Evolutionary conservation across 257 asterid species (phyloP), one percentile per base, ranked within the genome.

Genomic region (Primulina eburnea): DNA sequence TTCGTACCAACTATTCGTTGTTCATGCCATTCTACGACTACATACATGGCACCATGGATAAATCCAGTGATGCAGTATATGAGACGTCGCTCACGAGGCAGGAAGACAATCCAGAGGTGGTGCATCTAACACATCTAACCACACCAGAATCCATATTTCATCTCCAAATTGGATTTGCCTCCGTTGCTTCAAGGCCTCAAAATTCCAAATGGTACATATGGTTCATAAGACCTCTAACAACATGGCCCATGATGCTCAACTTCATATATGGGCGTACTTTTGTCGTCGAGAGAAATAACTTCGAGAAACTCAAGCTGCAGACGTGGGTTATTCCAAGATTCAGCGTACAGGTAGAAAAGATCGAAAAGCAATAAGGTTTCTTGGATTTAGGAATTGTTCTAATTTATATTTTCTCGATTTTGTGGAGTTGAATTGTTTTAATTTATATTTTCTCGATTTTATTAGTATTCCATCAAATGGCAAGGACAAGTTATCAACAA

Each of bases 21-120:
- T 87, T 87, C 84, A 85, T 87, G 90, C 90, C 93, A 1, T 59
- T 87, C 24, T 87, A 87, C 43, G 93, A 87, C 78, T 81, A 72
- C 73, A 74, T 85, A 20, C 84, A 84, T 52, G 86, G 87, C 8
- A 87, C 88, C 4, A 69, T 53, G 78, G 93, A 87, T 81, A 78
- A 68, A 64, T 77, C 84, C 11, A 68, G 76, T 0, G 86, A 85
- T 55, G 58, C 55, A 7, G 6, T 80, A 58, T 68, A 80, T 7
- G 89, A 81, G 60, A 69, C 61, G 1, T 76, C 91, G 7, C 75
- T 83, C 0, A 65, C 55, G 68, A 80, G 86, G 65, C 33, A 55
- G 38, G 82, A 78, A 38, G 94, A 87, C n/a, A 1, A 8, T n/a
- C 77, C 87, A 0, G 84, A 83, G 38, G 94, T 76, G 7, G 81